Percentiles rank a stretch among this genome's conserved stretches.
Conservation (phyloP, 192 early-diverging fungal genomes). For the Dispira simplex region DNA sequence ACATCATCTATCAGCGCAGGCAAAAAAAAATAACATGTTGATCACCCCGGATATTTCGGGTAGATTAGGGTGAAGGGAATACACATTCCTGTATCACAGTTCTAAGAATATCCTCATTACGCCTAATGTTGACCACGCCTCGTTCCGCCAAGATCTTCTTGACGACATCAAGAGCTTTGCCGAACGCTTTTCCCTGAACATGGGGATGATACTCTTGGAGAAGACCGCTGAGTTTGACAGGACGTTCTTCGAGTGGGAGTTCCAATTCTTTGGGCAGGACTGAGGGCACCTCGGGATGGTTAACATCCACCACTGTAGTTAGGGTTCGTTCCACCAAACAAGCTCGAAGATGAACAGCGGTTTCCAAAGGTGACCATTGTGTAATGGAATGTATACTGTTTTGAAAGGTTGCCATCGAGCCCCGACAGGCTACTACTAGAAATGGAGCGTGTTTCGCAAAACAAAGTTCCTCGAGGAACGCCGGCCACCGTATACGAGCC, state of each 20-base stretch:
- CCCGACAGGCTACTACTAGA: background rate
- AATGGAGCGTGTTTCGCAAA: background rate
- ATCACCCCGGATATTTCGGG: too few species aligned
- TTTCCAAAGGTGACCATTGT: background rate
- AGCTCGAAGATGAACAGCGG: background rate
- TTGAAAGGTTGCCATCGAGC: background rate
- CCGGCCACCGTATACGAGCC: background rate
- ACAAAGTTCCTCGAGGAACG: background rate
- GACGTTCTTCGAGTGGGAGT: background rate
- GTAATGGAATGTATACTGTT: background rate
- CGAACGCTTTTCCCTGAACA: background rate
- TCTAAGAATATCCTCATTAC: background rate
- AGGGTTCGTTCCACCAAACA: background rate
- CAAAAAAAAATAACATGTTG: too few species aligned
- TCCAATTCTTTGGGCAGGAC: background rate
- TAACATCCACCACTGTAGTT: background rate
- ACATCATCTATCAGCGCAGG: too few species aligned
- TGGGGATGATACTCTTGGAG: background rate
- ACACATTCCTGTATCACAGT: background rate
- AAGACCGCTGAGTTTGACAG: background rate
- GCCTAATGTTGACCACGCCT: background rate
- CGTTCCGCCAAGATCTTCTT: background rate
- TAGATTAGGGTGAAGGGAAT: background rate
- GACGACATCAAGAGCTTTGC: background rate
- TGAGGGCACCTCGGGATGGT: background rate